A percentile compares a stretch with the other conserved stretches of the same genome.
Conservation (phyloP, 768 basidiomycete genomes). For the Boletus sp. region DNA sequence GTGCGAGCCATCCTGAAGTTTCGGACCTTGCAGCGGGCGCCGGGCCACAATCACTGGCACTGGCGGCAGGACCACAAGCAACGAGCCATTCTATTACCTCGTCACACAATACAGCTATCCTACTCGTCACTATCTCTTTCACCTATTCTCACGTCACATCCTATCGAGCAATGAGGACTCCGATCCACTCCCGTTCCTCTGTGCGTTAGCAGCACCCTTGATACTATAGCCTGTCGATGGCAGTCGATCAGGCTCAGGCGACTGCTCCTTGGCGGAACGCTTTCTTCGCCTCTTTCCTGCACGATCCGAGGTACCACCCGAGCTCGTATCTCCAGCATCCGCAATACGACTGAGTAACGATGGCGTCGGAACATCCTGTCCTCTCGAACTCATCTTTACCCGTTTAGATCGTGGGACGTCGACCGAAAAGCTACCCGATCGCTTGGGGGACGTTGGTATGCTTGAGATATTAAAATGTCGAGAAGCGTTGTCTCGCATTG, state of each 20-base stretch:
- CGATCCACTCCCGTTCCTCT: slow-evolving; percentile 16
- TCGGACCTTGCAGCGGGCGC: slow-evolving; percentile 25
- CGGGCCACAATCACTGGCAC: background rate
- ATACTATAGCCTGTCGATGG: slow-evolving; percentile 49
- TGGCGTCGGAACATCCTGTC: slow-evolving; percentile 31
- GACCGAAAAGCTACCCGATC: slow-evolving; percentile 28
- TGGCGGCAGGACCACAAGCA: too few relatives aligned
- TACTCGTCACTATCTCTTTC: slow-evolving; percentile 28
- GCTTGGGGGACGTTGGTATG: slow-evolving; percentile 22
- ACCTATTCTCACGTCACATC: slow-evolving; percentile 25
- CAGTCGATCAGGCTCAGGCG: slow-evolving; percentile 31
- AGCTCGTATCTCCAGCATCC: slow-evolving; percentile 16
- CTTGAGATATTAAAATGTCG: slow-evolving; percentile 5
- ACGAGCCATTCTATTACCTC: slow-evolving; percentile 9
- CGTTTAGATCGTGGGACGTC: slow-evolving; percentile 36
- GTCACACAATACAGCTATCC: slow-evolving; percentile 17
- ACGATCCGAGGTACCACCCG: slow-evolving; percentile 18
- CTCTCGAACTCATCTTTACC: slow-evolving; percentile 20
- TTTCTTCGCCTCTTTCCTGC: slow-evolving; percentile 19
- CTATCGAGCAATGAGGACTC: slow-evolving; percentile 36
- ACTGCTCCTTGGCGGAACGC: slow-evolving; percentile 18
- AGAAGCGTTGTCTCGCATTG: slow-evolving; percentile 10
- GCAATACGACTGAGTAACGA: slow-evolving; percentile 46
- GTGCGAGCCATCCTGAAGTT: slow-evolving; percentile 46
- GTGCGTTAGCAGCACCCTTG: slow-evolving; percentile 47